Conservation (phyloP, 1,284 basidiomycete species). For the Boletellus dicymbophilus region DNA sequence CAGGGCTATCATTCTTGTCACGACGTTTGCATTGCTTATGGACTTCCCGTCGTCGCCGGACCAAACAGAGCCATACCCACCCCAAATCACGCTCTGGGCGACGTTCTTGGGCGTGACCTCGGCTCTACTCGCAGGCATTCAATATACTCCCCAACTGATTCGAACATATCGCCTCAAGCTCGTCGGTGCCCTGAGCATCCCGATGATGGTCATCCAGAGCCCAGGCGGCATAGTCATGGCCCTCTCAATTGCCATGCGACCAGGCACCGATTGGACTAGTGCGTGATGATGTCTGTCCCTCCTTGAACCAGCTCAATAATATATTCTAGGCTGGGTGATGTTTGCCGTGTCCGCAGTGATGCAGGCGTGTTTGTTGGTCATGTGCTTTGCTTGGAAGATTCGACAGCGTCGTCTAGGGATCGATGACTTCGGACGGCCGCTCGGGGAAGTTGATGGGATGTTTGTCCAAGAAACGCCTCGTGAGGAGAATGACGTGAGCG, state of each 20-base stretch:
- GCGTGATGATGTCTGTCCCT: constrained; percentile 21
- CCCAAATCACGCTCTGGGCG: constrained; percentile 67
- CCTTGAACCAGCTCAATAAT: not conserved
- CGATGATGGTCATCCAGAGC: constrained; percentile 94
- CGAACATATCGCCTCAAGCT: constrained; percentile 80
- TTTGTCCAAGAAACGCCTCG: not conserved
- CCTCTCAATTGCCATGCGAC: constrained; percentile 64
- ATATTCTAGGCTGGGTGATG: constrained; percentile 69
- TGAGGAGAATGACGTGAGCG: constrained; percentile 16
- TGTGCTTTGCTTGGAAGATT: constrained; percentile 81
- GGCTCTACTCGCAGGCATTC: constrained; percentile 75
- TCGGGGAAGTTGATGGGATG: constrained; percentile 28
- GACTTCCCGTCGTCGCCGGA: constrained; percentile 43
- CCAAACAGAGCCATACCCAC: constrained; percentile 33
- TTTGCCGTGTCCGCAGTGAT: constrained; percentile 87
- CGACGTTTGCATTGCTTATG: constrained; percentile 58
- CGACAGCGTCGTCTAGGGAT: constrained; percentile 78
- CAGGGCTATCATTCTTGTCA: constrained; percentile 54
- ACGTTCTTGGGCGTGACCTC: constrained; percentile 88
- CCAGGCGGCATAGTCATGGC: constrained; percentile 93
- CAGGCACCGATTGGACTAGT: constrained; percentile 90
- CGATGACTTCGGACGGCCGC: constrained; percentile 88
- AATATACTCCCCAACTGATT: constrained; percentile 88
- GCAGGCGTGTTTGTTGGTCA: constrained; percentile 79
- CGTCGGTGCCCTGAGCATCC: constrained; percentile 91